Conservation (phyloP, 768 basidiomycete genomes). For the Mycena latifolia region DNA sequence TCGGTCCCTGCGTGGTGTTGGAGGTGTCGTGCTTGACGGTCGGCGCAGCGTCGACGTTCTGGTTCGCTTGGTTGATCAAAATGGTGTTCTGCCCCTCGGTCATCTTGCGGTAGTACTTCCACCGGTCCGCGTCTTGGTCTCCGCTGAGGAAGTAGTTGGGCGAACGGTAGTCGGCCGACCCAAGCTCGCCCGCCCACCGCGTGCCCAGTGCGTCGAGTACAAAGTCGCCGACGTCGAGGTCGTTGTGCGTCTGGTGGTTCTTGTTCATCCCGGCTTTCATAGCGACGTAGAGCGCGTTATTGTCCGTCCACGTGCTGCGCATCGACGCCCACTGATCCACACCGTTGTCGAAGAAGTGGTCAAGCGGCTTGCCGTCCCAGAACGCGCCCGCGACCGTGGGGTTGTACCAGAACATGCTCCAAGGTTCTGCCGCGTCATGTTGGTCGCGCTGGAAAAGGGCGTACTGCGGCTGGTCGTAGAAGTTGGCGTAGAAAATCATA, state of each 20-base stretch:
- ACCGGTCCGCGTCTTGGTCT: constrained; percentile 74
- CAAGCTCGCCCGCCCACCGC: constrained; percentile 95
- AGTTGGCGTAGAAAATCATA: constrained; percentile 81
- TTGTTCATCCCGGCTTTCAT: constrained; percentile 88
- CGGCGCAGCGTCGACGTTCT: constrained; percentile 79
- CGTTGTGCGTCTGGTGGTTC: constrained; percentile 94
- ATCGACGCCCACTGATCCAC: constrained; percentile 91
- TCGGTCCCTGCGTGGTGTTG: constrained; percentile 83
- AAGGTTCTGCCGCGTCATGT: constrained; percentile 83
- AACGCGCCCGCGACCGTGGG: constrained; percentile 87
- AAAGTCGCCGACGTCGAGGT: constrained; percentile 95
- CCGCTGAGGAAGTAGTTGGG: constrained; percentile 46
- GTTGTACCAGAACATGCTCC: constrained; percentile 95
- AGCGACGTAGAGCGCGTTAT: constrained; percentile 86
- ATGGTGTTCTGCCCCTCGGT: constrained; percentile 99
- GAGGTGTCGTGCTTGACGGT: constrained; percentile 63
- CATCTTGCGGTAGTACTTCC: constrained; percentile 95
- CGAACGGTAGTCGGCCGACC: constrained; percentile 44
- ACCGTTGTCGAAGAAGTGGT: constrained; percentile 81
- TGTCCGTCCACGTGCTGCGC: constrained; percentile 94
- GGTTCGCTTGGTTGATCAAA: constrained; percentile 80
- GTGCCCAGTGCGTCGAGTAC: constrained; percentile 94
- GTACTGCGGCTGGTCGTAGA: constrained; percentile 79
- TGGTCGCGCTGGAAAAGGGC: constrained; percentile 94
- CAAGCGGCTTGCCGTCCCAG: constrained; percentile 89